These are phyloP conservation scores for Rhizoclosmatium sp. DNA, from an alignment of 192 early-diverging fungal species.

Conservation along the genomic window DNA sequence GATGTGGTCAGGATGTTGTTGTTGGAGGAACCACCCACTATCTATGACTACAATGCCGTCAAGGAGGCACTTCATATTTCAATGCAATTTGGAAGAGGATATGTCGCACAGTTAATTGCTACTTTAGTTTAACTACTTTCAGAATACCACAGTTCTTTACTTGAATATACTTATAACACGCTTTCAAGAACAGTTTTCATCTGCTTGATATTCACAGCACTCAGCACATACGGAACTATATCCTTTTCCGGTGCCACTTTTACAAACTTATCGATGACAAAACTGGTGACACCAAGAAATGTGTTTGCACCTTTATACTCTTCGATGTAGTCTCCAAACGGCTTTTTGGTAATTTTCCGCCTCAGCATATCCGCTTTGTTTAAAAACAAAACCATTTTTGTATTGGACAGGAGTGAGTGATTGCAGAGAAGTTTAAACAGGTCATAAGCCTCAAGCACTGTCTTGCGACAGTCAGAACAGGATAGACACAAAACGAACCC, in stretches of 20 bases:
- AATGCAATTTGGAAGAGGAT: not conserved
- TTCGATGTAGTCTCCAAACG: constrained; percentile 83
- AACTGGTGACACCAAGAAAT: not conserved
- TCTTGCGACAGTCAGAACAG: not conserved
- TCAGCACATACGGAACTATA: too few relatives aligned
- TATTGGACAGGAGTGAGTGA: constrained; percentile 89
- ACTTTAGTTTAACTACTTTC: too few relatives aligned
- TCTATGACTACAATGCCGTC: not conserved
- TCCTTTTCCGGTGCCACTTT: too few relatives aligned
- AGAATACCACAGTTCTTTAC: too few relatives aligned
- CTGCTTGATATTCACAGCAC: too few relatives aligned
- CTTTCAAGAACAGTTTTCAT: too few relatives aligned
- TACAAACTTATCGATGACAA: too few relatives aligned
- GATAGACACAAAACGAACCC: too few relatives aligned
- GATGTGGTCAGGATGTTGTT: not conserved
- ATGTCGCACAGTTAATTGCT: not conserved
- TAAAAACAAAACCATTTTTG: constrained; percentile 90
- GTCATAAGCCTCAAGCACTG: constrained; percentile 85
- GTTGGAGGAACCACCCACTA: not conserved
- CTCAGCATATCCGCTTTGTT: constrained; percentile 94
- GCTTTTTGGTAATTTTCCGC: constrained; percentile 76
- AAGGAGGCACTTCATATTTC: not conserved
- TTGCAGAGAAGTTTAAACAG: constrained; percentile 92
- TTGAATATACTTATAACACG: too few relatives aligned
- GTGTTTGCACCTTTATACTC: constrained; percentile 68